Evolutionary conservation across 2,329 filamentous ascomycete species (phyloP), one percentile per base, ranked within the genome.

Genomic region (Calonectria montana): DNA sequence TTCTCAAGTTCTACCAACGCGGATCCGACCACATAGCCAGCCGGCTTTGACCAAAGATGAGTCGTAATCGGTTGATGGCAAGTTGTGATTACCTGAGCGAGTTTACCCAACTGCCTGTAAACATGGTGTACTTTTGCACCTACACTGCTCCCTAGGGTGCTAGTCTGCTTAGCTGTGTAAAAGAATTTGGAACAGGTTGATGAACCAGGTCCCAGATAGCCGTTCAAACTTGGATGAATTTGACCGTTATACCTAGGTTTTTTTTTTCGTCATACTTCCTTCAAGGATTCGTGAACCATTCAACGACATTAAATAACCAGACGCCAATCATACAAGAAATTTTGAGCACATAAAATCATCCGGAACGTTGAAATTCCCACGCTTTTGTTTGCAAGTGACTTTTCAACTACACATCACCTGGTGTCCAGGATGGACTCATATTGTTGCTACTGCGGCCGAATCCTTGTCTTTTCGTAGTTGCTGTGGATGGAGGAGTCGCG

Each of bases 301-400:
- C 41, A 27, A 67, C n/a, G 31, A 61, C 75, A 68, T 66, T 66
- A 35, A 77, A 77, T 76, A 59, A 71, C 74, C 63, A 23, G 21
- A 45, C 72, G 75, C 75, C 74, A 76, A 74, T 65, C 65, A 69
- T 68, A 67, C 57, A 43, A 41, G 25, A n/a, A 62, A 23, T 37
- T 29, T 39, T 39, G 37, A 62, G 37, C 57, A 43, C 57, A 43
- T 43, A 63, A 65, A 65, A 50, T 27, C 53, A 67, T 69, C 68
- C 61, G 65, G 35, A 37, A 57, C 43, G 69, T 62, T 18, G 25
- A 39, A 41, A 43, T 41, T 68, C 35, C 35, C 55, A 69, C 12
- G 39, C 45, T 57, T 57, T 57, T 39, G 10, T 7, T 21, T 21
- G 13, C 12, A 35, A 39, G 31, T 37, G 31, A 37, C 27, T 4